phyloP scores from a whole-genome alignment of 441 rosid species.

The Aquilaria agallochum region DNA sequence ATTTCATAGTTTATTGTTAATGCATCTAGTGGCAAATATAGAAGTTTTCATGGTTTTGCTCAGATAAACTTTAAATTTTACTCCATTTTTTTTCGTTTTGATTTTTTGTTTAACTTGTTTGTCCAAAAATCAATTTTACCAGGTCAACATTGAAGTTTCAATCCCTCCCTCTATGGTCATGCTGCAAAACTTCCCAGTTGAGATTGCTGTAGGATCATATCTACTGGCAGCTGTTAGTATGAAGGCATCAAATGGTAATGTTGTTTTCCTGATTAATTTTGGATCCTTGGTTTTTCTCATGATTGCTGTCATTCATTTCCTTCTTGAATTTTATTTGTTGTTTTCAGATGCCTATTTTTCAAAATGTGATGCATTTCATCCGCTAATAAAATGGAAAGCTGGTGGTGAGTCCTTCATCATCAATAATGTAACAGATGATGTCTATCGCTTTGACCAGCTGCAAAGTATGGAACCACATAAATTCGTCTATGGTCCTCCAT shows the following conservation, averaged over 20 bases:
- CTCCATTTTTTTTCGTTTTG: neutral
- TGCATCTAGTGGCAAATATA: neutral
- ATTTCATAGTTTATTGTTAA: conserved; percentile 5
- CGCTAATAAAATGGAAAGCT: conserved; percentile 72
- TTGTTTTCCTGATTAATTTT: conserved; percentile 15
- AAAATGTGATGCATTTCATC: conserved; percentile 78
- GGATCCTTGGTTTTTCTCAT: conserved; percentile 13
- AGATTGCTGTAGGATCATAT: conserved; percentile 82
- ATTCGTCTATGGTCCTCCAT: conserved; percentile 51
- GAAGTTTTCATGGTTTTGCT: neutral
- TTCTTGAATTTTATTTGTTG: conserved; percentile 24
- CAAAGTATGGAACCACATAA: conserved; percentile 24
- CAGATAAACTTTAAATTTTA: conserved; percentile 1
- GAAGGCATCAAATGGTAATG: conserved; percentile 74
- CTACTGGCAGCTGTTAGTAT: conserved; percentile 82
- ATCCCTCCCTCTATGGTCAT: conserved; percentile 72
- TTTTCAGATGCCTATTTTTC: conserved; percentile 71
- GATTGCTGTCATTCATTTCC: conserved; percentile 19
- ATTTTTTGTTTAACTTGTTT: conserved; percentile 7
- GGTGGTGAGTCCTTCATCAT: conserved; percentile 70
- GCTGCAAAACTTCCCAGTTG: conserved; percentile 81
- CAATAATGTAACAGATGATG: conserved; percentile 51
- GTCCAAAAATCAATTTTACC: conserved; percentile 7
- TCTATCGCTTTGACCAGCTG: conserved; percentile 31
- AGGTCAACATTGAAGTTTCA: conserved; percentile 89